Conservation (phyloP, 2,329 filamentous ascomycete genomes). For the Raffaelea albimanens region DNA sequence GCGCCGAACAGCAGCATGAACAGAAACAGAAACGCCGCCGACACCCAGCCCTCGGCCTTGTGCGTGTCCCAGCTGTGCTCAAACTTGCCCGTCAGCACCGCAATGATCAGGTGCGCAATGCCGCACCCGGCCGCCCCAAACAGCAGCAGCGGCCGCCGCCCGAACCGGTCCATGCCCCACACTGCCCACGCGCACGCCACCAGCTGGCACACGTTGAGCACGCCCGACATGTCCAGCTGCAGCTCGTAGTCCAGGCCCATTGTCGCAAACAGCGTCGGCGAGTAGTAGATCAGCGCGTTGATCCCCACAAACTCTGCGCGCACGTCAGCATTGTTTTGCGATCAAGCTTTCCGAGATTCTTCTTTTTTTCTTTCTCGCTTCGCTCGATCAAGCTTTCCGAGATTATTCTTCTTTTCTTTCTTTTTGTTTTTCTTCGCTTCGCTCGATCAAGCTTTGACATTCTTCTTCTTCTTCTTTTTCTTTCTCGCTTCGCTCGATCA, state of each 20-base stretch:
- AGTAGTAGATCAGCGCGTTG: slow-evolving; percentile 57
- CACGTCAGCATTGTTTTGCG: not conserved
- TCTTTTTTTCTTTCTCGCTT: too few relatives aligned
- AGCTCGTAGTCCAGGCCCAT: slow-evolving; percentile 50
- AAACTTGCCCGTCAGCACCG: slow-evolving; percentile 56
- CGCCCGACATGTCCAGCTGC: slow-evolving; percentile 52
- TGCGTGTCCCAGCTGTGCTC: slow-evolving; percentile 5
- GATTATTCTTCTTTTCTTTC: too few relatives aligned
- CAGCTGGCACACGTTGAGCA: slow-evolving; percentile 19
- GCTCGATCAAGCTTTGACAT: too few relatives aligned
- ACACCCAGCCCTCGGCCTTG: slow-evolving; percentile 4
- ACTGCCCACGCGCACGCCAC: slow-evolving; percentile 52
- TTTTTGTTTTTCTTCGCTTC: too few relatives aligned
- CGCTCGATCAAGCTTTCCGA: too few relatives aligned
- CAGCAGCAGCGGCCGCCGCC: slow-evolving; percentile 14
- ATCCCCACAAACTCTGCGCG: slow-evolving; percentile 49
- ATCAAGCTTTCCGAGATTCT: too few relatives aligned
- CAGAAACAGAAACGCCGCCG: slow-evolving; percentile 6
- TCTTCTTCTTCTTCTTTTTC: too few relatives aligned
- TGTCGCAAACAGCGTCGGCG: slow-evolving; percentile 50
- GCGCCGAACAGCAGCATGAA: slow-evolving; percentile 10
- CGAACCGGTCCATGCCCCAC: slow-evolving; percentile 42
- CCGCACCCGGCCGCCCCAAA: slow-evolving; percentile 47
- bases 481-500: too few relatives aligned
- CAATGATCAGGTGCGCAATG: slow-evolving; percentile 76